Conservation (phyloP, 371 early-diverging fungal species). For the Nosema muscidifuracis region DNA sequence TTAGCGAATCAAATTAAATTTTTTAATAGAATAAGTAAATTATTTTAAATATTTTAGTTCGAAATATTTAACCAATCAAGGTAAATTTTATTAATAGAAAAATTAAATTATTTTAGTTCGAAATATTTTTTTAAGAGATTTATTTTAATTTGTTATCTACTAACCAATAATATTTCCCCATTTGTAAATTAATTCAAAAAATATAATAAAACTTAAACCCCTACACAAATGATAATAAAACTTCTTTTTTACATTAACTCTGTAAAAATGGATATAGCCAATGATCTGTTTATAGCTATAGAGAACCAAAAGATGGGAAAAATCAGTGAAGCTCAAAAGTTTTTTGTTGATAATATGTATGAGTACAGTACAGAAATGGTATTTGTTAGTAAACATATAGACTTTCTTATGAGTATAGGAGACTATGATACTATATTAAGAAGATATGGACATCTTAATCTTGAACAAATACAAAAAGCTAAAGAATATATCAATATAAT, state of each 20-base stretch:
- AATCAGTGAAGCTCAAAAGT: constrained; percentile 12
- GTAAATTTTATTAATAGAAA: no score
- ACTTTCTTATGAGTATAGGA: constrained; percentile 28
- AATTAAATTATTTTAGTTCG: no score
- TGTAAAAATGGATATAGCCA: not conserved
- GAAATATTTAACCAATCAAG: no score
- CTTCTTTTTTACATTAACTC: not conserved
- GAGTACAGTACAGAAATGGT: constrained; percentile 5
- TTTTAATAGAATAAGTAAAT: no score
- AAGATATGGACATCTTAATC: constrained; percentile 17
- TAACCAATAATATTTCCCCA: no score
- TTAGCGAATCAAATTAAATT: no score
- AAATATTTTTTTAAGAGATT: no score
- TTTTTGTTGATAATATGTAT: not conserved
- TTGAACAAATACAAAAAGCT: not conserved
- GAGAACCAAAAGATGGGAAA: constrained; percentile 15
- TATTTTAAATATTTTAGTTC: no score
- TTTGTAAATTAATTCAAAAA: no score
- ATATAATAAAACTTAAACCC: no score
- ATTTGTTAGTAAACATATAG: constrained; percentile 18
- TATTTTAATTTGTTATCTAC: no score
- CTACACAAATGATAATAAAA: not conserved
- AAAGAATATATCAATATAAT: constrained; percentile 1
- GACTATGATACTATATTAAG: constrained; percentile 15
- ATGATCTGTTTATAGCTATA: constrained; percentile 3